These are phyloP conservation scores for Madurella fahalii DNA, from an alignment of 2,329 filamentous ascomycete species.

Conservation along the genomic window DNA sequence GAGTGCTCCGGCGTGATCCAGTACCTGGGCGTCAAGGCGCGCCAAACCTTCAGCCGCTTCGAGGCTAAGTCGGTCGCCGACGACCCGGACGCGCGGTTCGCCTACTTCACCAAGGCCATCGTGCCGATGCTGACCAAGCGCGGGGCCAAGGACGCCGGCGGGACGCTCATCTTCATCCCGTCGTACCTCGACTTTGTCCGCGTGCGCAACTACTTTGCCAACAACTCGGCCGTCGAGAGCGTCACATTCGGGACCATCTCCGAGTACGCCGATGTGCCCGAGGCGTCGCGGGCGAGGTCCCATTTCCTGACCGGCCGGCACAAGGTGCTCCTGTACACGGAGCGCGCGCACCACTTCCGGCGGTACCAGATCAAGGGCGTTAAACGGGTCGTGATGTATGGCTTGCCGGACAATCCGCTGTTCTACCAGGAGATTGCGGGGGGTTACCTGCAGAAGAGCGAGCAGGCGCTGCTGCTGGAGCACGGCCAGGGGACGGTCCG, in stretches of 20 bases:
- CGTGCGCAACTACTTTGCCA: constrained; percentile 86
- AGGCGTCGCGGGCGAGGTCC: constrained; percentile 77
- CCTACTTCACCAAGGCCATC: constrained; percentile 80
- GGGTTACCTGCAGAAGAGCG: constrained; percentile 59
- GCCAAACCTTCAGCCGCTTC: constrained; percentile 88
- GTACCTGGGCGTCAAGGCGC: constrained; percentile 65
- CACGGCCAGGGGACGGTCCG: constrained; percentile 57
- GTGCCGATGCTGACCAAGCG: constrained; percentile 70
- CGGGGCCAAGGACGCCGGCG: constrained; percentile 53
- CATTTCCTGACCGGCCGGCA: constrained; percentile 84
- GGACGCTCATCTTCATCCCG: constrained; percentile 84
- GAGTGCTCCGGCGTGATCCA: constrained; percentile 70
- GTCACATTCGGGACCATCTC: constrained; percentile 76
- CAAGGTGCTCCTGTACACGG: constrained; percentile 82
- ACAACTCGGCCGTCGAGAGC: constrained; percentile 51
- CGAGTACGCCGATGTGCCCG: constrained; percentile 77
- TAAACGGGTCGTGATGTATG: constrained; percentile 82
- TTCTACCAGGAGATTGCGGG: constrained; percentile 77
- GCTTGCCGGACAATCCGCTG: constrained; percentile 78
- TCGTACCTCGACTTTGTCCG: constrained; percentile 94
- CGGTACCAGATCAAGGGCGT: constrained; percentile 81
- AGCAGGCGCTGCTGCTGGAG: constrained; percentile 51
- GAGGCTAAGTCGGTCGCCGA: constrained; percentile 63
- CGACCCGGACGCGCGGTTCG: constrained; percentile 86
- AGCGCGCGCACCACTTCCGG: constrained; percentile 94